These are phyloP conservation scores for Knoxia roxburghii DNA, from an alignment of 257 asterid genomes.

Conservation along the genomic window DNA sequence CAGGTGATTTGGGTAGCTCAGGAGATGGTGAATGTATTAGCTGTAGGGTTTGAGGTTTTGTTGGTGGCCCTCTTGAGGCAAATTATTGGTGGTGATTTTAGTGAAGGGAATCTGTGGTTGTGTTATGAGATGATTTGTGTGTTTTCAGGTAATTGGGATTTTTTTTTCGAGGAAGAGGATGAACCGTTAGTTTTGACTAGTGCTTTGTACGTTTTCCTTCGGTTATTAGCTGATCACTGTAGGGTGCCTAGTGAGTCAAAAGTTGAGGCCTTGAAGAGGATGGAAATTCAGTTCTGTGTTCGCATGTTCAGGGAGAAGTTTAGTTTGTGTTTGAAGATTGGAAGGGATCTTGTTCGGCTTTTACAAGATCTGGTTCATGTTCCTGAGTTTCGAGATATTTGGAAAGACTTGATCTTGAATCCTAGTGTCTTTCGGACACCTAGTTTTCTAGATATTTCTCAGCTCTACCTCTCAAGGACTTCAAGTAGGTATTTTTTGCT, in stretches of 20 bases:
- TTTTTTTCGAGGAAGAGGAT: slow-evolving; percentile 4
- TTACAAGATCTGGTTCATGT: slow-evolving; percentile 4
- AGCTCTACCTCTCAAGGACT: slow-evolving; percentile 3
- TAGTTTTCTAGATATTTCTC: background rate
- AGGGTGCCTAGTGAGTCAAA: background rate
- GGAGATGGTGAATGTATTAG: slow-evolving; percentile 33
- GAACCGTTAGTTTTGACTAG: slow-evolving; percentile 3
- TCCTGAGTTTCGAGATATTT: slow-evolving; percentile 7
- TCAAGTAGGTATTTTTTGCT: background rate
- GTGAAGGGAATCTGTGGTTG: slow-evolving; percentile 8
- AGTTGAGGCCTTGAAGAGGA: slow-evolving; percentile 7
- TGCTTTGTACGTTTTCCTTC: slow-evolving; percentile 4
- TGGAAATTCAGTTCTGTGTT: slow-evolving; percentile 9
- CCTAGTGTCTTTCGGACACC: background rate
- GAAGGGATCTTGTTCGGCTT: slow-evolving; percentile 12
- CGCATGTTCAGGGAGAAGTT: slow-evolving; percentile 12
- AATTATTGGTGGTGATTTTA: slow-evolving; percentile 8
- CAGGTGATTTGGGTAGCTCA: slow-evolving; percentile 55
- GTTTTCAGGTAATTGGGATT: slow-evolving; percentile 6
- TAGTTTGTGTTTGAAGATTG: slow-evolving; percentile 2
- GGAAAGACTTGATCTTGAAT: slow-evolving; percentile 8
- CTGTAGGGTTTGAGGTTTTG: slow-evolving; percentile 3
- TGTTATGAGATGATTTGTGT: slow-evolving; percentile 3
- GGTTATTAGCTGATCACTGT: slow-evolving; percentile 4
- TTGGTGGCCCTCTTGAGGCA: slow-evolving; percentile 8